phyloP scores from a whole-genome alignment of 2,329 filamentous ascomycete genomes.

The Elsinoe necatrix region DNA sequence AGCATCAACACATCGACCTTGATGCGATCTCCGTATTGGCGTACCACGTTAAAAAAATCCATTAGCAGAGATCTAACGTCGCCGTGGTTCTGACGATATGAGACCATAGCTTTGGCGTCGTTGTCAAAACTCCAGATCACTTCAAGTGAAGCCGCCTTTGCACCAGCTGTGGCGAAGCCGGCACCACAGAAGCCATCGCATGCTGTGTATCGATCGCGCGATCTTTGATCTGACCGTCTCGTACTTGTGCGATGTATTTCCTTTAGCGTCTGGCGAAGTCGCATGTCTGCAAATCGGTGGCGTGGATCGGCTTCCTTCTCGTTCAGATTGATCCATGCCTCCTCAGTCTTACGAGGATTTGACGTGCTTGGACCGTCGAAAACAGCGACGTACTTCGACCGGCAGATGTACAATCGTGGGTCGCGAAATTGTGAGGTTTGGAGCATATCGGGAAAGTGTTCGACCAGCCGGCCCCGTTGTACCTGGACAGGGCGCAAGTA shows the following conservation, averaged over 20 bases:
- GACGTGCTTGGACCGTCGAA: background rate
- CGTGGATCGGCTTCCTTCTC: slow-evolving; percentile 12
- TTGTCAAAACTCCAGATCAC: slow-evolving; percentile 59
- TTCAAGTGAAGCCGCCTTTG: slow-evolving; percentile 49
- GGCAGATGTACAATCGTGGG: slow-evolving; percentile 49
- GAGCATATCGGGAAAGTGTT: background rate
- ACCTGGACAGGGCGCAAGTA: background rate
- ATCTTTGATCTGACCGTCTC: background rate
- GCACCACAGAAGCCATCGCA: slow-evolving; percentile 67
- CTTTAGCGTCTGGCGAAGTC: background rate
- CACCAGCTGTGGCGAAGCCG: slow-evolving; percentile 62
- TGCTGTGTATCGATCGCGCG: slow-evolving; percentile 48
- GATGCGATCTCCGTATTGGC: slow-evolving; percentile 24
- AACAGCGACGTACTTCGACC: slow-evolving; percentile 38
- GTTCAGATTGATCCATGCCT: slow-evolving; percentile 3
- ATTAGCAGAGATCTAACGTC: slow-evolving; percentile 19
- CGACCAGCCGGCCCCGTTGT: background rate
- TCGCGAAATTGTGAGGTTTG: no score
- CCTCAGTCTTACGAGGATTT: background rate
- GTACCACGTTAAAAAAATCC: slow-evolving; percentile 40
- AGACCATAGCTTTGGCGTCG: slow-evolving; percentile 46
- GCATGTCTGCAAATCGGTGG: background rate
- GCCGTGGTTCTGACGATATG: slow-evolving; percentile 53
- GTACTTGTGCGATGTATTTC: background rate
- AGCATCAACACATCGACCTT: slow-evolving; percentile 56